Evolutionary conservation across 2,329 filamentous ascomycete species (phyloP).

Genomic region (Aspergillus quadrilineatus): DNA sequence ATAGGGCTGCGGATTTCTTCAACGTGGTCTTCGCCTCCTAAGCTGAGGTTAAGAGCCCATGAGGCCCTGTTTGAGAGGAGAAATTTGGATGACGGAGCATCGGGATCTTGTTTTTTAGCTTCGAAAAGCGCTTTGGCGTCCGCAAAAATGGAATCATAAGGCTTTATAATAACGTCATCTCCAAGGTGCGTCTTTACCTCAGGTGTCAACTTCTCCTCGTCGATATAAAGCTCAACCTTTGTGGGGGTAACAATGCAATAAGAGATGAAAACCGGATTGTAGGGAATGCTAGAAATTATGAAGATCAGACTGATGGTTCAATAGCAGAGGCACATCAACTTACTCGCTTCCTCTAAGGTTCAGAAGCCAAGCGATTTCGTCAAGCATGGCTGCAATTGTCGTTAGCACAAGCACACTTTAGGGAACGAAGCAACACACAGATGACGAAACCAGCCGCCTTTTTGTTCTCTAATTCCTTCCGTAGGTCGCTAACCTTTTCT

Average conservation of each 20-base stretch:
- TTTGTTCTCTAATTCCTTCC: constrained; percentile 90
- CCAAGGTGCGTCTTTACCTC: constrained; percentile 70
- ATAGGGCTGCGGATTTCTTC: constrained; percentile 86
- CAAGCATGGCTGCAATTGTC: constrained; percentile 66
- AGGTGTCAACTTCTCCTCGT: constrained; percentile 71
- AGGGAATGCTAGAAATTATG: constrained; percentile 65
- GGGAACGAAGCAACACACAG: constrained; percentile 45
- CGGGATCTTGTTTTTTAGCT: constrained; percentile 38
- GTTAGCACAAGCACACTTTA: constrained; percentile 13
- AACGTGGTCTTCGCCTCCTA: constrained; percentile 81
- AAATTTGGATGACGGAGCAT: constrained; percentile 61
- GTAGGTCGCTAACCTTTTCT: constrained; percentile 78
- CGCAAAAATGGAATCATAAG: constrained; percentile 77
- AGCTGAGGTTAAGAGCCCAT: constrained; percentile 83
- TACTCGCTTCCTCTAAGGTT: constrained; percentile 88
- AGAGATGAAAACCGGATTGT: constrained; percentile 98
- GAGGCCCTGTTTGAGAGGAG: constrained; percentile 85
- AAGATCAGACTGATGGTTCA: constrained; percentile 8
- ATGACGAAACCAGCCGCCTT: constrained; percentile 84
- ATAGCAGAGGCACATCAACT: constrained; percentile 18
- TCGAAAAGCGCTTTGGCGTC: constrained; percentile 68
- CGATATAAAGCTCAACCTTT: constrained; percentile 77
- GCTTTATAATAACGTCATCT: constrained; percentile 69
- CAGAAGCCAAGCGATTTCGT: constrained; percentile 98
- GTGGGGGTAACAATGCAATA: constrained; percentile 83